Base-by-base conservation (phyloP, 225 moss, liverwort and hornwort genomes). In the Physcomitrium patens region DNA sequence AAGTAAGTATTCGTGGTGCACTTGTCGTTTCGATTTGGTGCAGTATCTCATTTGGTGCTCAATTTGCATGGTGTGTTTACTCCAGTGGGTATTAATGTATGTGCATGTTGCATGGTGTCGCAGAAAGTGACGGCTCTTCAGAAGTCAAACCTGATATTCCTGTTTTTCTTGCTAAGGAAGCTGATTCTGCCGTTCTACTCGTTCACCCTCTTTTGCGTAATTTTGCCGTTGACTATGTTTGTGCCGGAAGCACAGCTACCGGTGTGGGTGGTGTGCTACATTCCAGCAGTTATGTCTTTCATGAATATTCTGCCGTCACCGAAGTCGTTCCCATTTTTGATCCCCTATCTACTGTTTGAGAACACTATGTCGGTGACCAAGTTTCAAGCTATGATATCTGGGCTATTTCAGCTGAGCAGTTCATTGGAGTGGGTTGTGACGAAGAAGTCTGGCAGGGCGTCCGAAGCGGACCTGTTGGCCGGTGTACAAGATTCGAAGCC, bases 321-420 rank as follows among this genome's bases (percentile, higher is more conserved):
- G 0, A 76, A 79, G 31, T 89, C 89, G 16, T 83, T 86, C 57
- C 89, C 89, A 0, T 89, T 89, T 47, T 79, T 89, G 14, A 85
- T 89, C 65, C 89, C 89, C 0, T 89, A 89, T 20, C 83, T 89
- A 7, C 79, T 89, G 0, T 89, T 89, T 9, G 89, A 89, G 79
- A 89, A 89, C 74, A 89, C 89, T 2, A 89, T 89, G 89, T 89
- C 89, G 0, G 89, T 89, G 58, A 89, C 89, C 1, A 89, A 89
- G 63, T 89, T 89, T 41, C 85, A 89, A 46, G 89, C 89, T 23
- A 89, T 89, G 89, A 86, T 89, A 7, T 89, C 89, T 8, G 89
- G 89, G n/a, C 26, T 89, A 0, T 89, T 89, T 62, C 86, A 89
- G 71, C 68, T 89, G 3, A 83, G 86, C 69, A 86, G 86, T 11